A percentile compares a stretch with the other conserved stretches of the same genome.
Conservation (phyloP, 2,329 filamentous ascomycete species). For the Pochonia chlamydosporia region DNA sequence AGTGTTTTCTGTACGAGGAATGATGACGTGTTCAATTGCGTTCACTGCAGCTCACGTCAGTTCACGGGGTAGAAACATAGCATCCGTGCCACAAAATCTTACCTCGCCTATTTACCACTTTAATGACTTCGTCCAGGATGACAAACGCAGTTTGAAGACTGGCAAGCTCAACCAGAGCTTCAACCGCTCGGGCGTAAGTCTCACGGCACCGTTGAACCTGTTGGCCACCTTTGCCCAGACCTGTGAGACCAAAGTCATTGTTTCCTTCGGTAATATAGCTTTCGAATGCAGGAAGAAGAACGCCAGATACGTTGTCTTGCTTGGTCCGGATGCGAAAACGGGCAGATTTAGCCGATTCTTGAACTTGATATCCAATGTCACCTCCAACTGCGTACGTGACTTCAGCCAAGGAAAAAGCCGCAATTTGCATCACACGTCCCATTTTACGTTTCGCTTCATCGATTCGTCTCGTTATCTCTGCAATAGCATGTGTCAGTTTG, state of each 20-base stretch:
- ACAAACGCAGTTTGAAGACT: slow-evolving; percentile 97
- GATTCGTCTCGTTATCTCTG: slow-evolving; percentile 93
- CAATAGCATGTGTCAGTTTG: slow-evolving; percentile 5
- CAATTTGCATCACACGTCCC: slow-evolving; percentile 98
- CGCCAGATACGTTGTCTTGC: slow-evolving; percentile 97
- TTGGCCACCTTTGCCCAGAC: slow-evolving; percentile 92
- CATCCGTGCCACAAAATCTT: slow-evolving; percentile 19
- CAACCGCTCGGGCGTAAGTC: slow-evolving; percentile 92
- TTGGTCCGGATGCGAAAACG: slow-evolving; percentile 90
- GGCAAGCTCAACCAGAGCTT: slow-evolving; percentile 90
- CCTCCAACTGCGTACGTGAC: slow-evolving; percentile 96
- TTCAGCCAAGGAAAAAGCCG: slow-evolving; percentile 93
- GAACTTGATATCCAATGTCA: slow-evolving; percentile 93
- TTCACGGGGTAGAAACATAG: slow-evolving; percentile 1
- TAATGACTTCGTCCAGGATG: slow-evolving; percentile 97
- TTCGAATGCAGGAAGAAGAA: slow-evolving; percentile 89
- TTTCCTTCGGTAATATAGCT: slow-evolving; percentile 82
- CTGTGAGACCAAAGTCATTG: slow-evolving; percentile 94
- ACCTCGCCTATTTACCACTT: slow-evolving; percentile 95
- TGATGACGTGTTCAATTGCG: slow-evolving; percentile 94
- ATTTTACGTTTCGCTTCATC: slow-evolving; percentile 99
- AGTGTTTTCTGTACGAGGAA: slow-evolving; percentile 97
- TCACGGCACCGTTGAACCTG: slow-evolving; percentile 93
- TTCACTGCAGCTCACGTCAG: slow-evolving; percentile 56
- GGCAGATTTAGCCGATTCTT: slow-evolving; percentile 89